These are phyloP conservation scores for Peziza echinospora DNA, from an alignment of 495 filamentous ascomycete genomes.

Conservation along the genomic window DNA sequence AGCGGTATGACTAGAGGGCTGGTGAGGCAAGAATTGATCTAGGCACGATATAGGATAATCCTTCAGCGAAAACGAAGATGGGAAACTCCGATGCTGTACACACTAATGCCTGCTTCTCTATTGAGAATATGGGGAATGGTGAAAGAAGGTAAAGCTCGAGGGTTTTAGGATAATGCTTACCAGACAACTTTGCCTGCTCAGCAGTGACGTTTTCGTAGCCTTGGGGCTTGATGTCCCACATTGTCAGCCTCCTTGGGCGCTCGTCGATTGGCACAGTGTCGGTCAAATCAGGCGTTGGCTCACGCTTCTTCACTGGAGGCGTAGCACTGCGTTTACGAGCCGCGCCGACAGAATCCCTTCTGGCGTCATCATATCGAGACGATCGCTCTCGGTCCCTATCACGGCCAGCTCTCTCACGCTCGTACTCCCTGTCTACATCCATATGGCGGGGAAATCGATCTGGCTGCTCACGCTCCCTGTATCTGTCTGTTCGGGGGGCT, in stretches of 20 bases:
- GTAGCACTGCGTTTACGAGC: slow-evolving; percentile 49
- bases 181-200: slow-evolving; percentile 96
- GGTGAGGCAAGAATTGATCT: not conserved
- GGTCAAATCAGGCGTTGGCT: slow-evolving; percentile 88
- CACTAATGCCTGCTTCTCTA: not conserved
- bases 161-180: slow-evolving; percentile 22
- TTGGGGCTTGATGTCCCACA: slow-evolving; percentile 98
- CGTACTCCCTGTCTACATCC: slow-evolving; percentile 25
- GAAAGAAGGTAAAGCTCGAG: not conserved
- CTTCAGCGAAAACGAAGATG: slow-evolving; percentile 1
- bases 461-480: slow-evolving; percentile 28
- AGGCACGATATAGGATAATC: not conserved
- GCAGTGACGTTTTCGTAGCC: slow-evolving; percentile 98
- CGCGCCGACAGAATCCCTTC: slow-evolving; percentile 5
- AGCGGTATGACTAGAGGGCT: too few species aligned
- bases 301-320: slow-evolving; percentile 69
- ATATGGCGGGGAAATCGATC: slow-evolving; percentile 15
- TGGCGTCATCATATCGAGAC: slow-evolving; percentile 13
- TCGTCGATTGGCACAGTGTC: slow-evolving; percentile 55
- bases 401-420: slow-evolving; percentile 23
- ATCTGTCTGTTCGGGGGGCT: slow-evolving; percentile 9
- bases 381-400: slow-evolving; percentile 24
- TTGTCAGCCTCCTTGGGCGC: slow-evolving; percentile 74
- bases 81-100: not conserved
- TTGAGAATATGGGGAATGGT: not conserved